These are phyloP conservation scores for Paramecium tetraurelia DNA, from an alignment of 73 alveolate species.

Conservation along the genomic window DNA sequence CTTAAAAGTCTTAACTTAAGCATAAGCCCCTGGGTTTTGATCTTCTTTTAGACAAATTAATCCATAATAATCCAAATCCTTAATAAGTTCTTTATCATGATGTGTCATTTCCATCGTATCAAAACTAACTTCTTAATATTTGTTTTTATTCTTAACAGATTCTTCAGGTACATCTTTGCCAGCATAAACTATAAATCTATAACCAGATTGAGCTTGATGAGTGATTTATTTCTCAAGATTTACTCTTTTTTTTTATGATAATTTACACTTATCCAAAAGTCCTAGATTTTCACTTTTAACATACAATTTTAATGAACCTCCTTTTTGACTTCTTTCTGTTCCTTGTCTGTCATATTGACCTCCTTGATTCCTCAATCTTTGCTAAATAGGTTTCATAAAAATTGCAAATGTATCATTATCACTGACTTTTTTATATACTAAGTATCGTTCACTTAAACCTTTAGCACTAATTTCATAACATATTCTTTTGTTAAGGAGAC, in stretches of 20 bases:
- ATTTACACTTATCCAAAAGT: background rate
- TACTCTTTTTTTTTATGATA: background rate
- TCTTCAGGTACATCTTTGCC: background rate
- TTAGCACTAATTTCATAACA: slow-evolving; percentile 24
- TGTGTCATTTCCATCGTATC: slow-evolving; percentile 10
- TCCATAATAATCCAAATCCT: slow-evolving; percentile 33
- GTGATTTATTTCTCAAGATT: background rate
- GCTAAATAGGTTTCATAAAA: background rate
- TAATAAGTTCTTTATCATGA: background rate
- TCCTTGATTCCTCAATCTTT: background rate
- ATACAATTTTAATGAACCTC: background rate
- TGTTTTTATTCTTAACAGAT: background rate
- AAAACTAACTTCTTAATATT: background rate
- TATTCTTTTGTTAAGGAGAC: background rate
- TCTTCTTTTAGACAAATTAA: slow-evolving; percentile 27
- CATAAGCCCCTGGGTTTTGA: background rate
- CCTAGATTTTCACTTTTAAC: slow-evolving; percentile 25
- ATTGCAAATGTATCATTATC: background rate
- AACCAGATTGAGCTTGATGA: background rate
- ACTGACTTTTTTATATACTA: background rate
- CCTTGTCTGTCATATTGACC: background rate
- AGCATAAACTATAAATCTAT: slow-evolving; percentile 34
- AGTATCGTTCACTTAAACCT: slow-evolving; percentile 33
- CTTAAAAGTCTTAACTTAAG: background rate
- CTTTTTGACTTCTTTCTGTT: background rate